Percentiles rank a stretch among this genome's conserved stretches.
phyloP scores from a whole-genome alignment of 2,329 filamentous ascomycete genomes.

The Didymosphaeria variabile region DNA sequence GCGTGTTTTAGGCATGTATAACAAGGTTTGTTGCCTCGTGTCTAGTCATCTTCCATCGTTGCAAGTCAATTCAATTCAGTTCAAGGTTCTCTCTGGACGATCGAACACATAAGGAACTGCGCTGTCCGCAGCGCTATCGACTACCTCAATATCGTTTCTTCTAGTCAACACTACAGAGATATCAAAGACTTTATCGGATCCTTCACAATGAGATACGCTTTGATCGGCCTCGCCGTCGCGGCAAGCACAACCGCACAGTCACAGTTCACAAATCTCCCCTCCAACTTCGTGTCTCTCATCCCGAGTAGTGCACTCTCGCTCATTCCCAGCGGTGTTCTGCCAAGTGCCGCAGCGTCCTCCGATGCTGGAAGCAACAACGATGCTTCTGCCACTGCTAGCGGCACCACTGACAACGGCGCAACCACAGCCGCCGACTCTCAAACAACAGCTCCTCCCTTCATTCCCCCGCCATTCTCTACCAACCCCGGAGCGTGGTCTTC shows the following conservation, averaged over 20 bases:
- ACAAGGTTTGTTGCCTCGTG: conserved; percentile 7
- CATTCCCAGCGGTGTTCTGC: conserved; percentile 10
- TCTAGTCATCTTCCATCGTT: too few relatives aligned
- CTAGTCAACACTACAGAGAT: background rate
- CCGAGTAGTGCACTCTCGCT: conserved; percentile 2
- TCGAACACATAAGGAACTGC: background rate
- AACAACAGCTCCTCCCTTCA: conserved; percentile 9
- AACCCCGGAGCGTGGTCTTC: conserved; percentile 36
- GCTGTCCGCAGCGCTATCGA: background rate
- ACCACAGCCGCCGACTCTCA: conserved; percentile 4
- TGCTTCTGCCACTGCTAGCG: background rate
- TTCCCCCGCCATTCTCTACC: conserved; percentile 18
- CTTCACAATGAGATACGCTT: conserved; percentile 13
- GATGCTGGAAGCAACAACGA: background rate
- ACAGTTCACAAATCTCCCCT: background rate
- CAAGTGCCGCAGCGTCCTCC: background rate
- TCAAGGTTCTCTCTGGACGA: background rate
- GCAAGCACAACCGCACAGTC: conserved; percentile 2
- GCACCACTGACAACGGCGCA: background rate
- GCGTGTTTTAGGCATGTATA: conserved; percentile 16
- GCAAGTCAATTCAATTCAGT: background rate
- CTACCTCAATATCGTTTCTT: background rate
- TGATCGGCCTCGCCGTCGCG: conserved; percentile 18
- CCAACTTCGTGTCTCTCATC: background rate
- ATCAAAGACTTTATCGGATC: background rate